Evolutionary conservation across 1,139 yeast species (phyloP).

Genomic region (Scheffersomyces lignicola): DNA sequence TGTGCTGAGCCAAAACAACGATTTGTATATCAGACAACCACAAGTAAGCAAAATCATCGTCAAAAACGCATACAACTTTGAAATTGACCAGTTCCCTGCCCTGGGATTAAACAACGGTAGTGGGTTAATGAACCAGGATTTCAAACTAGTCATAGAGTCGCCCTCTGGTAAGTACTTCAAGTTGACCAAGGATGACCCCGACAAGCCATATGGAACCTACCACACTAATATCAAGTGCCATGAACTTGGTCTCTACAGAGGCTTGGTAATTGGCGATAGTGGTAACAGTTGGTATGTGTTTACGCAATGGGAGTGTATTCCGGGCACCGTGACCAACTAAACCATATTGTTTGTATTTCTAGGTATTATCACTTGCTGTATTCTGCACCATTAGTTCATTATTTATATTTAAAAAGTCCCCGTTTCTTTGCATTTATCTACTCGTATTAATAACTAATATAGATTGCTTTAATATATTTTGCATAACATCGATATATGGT

Average conservation of each 20-base stretch:
- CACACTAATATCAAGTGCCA: slow-evolving; percentile 57
- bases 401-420: too few relatives aligned
- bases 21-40: slow-evolving; percentile 80
- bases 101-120: slow-evolving; percentile 44
- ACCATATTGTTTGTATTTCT: too few relatives aligned
- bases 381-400: too few relatives aligned
- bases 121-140: slow-evolving; percentile 42
- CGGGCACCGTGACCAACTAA: slow-evolving; percentile 2
- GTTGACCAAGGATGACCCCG: slow-evolving; percentile 49
- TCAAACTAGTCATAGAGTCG: slow-evolving; percentile 69
- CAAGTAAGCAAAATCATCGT: slow-evolving; percentile 64
- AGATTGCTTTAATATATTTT: too few relatives aligned
- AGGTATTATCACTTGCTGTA: too few relatives aligned
- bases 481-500: too few relatives aligned
- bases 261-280: slow-evolving; percentile 75
- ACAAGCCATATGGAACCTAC: slow-evolving; percentile 54
- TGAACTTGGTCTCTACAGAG: slow-evolving; percentile 82
- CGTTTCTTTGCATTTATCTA: too few relatives aligned
- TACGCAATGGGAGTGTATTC: slow-evolving; percentile 80
- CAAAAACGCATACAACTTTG: slow-evolving; percentile 64
- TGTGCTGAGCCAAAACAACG: slow-evolving; percentile 66
- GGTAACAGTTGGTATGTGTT: slow-evolving; percentile 87
- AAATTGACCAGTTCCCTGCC: slow-evolving; percentile 64
- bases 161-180: slow-evolving; percentile 81
- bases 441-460: too few relatives aligned